A percentile compares a stretch with the other conserved stretches of the same genome.
Evolutionary conservation across 2,329 filamentous ascomycete genomes (phyloP).

Genomic region (Penicillium sp.): DNA sequence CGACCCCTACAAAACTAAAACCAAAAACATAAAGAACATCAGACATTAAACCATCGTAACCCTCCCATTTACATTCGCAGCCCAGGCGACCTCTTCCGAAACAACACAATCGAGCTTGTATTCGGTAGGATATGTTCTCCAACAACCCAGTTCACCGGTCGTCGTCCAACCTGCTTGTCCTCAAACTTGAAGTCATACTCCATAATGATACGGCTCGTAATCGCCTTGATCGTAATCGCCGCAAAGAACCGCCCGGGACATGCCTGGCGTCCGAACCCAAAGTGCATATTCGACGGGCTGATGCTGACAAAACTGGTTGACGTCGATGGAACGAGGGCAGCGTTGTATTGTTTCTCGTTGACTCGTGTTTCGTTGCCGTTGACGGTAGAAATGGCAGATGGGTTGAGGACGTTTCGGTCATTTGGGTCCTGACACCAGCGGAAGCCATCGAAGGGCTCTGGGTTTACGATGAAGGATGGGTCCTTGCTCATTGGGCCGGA

Average conservation of each 20-base stretch:
- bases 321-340: not conserved
- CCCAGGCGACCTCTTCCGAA: conserved; percentile 20
- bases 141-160: conserved; percentile 24
- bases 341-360: not conserved
- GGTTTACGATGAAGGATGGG: conserved; percentile 18
- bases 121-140: conserved; percentile 33
- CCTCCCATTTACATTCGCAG: not conserved
- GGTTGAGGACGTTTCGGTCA: conserved; percentile 9
- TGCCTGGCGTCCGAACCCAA: conserved; percentile 26
- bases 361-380: not conserved
- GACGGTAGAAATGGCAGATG: not conserved
- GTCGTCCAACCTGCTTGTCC: conserved; percentile 9
- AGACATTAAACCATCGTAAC: not conserved
- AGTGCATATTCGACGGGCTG: conserved; percentile 24
- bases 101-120: conserved; percentile 19
- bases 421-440: conserved; percentile 26
- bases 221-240: conserved; percentile 23
- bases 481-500: conserved; percentile 31
- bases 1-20: not conserved
- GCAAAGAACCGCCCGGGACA: conserved; percentile 30
- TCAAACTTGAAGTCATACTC: conserved; percentile 33
- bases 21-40: not conserved
- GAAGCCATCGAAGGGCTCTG: conserved; percentile 26
- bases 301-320: conserved; percentile 21
- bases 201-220: conserved; percentile 27